Evolutionary conservation across 164 flowering plant genomes (phyloP), one percentile per base, ranked within the genome.

Genomic region (Vitis amurensis): DNA sequence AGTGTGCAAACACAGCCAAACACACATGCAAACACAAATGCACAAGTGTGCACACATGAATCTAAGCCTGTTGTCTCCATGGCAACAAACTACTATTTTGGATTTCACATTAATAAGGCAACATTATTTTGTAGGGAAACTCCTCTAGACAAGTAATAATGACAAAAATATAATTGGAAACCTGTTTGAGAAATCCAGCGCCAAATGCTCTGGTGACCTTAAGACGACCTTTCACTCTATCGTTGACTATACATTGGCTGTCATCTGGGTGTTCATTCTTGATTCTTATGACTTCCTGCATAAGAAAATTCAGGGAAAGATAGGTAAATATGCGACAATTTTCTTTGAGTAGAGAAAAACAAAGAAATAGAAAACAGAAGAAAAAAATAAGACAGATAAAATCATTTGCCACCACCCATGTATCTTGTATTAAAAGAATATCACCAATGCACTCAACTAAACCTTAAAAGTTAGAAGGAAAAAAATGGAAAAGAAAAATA

Each of bases 141-240:
- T 56, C 19, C 7, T 14, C 9, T 10, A 37, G 14, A 13, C 30
- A 64, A 50, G 23, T 16, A 71, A 67, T 68, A 44, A 23, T 16
- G 30, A 4, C 7, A 30, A 70, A 55, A 49, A 23, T 14, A 61
- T 50, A 48, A 37, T 19, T 9, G 65, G 74, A 59, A 63, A 93
- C 99, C 98, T 90, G 87, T 79, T 95, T 95, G 55, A 95, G 88
- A 80, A 86, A 95, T 62, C 99, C 99, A 57, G 98, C 99, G 53
- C 99, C 98, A 88, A 95, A 95, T 47, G 98, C 99, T 66, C 99
- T 84, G 30, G 99, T 95, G 52, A 95, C 99, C 82, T 91, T 91
- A 30, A 96, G 90, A 50, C 98, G 97, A 16, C 99, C 99, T 82
- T 96, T 96, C 55, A 96, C 97, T 78, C 98, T 89, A 70, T 93